Conservation (phyloP, 139 green algal species). For the Eudorina sp. region DNA sequence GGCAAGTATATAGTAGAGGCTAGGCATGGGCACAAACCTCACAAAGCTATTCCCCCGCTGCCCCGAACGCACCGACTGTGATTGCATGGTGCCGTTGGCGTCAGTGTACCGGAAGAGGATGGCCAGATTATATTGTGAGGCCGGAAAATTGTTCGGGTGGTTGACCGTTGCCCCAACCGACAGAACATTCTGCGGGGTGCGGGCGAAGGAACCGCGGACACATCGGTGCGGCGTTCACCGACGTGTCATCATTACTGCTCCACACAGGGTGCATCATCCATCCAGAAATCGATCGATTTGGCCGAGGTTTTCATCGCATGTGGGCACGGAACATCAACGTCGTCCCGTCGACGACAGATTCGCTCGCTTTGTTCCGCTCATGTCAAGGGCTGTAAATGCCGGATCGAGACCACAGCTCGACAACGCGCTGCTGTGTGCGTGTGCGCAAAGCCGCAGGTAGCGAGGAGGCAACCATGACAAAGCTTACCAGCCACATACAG, state of each 20-base stretch:
- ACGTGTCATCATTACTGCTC: no score
- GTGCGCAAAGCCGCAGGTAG: no score
- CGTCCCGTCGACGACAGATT: neutral
- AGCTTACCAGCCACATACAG: no score
- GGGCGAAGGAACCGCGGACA: neutral
- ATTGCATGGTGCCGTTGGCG: neutral
- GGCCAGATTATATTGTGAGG: neutral
- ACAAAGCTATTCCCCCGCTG: neutral
- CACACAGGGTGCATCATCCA: neutral
- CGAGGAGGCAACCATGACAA: no score
- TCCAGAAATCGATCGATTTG: no score
- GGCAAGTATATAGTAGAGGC: neutral
- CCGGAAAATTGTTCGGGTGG: neutral
- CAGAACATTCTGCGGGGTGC: neutral
- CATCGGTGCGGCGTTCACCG: no score
- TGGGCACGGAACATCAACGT: neutral
- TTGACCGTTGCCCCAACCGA: neutral
- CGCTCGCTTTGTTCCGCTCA: no score
- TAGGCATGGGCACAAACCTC: neutral
- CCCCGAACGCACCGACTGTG: neutral
- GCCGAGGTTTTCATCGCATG: neutral
- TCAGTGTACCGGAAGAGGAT: neutral
- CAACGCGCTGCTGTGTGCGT: no score
- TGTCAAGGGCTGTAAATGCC: no score
- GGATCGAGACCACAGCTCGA: no score